phyloP scores from a whole-genome alignment of 169 alveolate species.

The Neospora caninum region DNA sequence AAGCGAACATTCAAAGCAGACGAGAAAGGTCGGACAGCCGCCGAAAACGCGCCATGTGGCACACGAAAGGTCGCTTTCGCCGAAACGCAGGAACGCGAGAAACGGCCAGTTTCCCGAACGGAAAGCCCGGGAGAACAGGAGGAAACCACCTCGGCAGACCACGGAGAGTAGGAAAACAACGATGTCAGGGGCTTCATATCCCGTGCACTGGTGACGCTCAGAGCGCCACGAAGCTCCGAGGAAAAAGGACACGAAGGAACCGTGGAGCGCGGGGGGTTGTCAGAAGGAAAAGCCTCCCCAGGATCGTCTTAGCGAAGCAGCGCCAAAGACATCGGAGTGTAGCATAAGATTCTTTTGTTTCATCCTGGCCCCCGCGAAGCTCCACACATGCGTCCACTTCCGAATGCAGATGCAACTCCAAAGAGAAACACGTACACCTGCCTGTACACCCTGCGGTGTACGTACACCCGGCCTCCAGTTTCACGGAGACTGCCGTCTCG shows the following conservation, averaged over 20 bases:
- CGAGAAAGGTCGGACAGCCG: too few relatives aligned
- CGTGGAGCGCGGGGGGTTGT: background rate
- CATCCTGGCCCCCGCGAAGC: background rate
- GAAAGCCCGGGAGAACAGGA: too few relatives aligned
- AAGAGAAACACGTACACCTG: background rate
- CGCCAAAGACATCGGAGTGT: conserved; percentile 23
- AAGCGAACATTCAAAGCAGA: background rate
- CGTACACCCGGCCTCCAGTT: background rate
- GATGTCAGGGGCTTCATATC: background rate
- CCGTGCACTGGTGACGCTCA: background rate
- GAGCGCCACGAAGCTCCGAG: background rate
- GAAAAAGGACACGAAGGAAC: background rate
- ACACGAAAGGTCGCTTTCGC: too few relatives aligned
- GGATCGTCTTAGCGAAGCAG: background rate
- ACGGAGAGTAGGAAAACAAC: background rate
- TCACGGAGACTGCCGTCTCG: background rate
- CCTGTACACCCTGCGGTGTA: background rate
- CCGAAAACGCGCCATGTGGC: too few relatives aligned
- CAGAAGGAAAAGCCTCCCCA: background rate
- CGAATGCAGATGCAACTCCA: background rate
- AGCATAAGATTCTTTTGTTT: conserved; percentile 25
- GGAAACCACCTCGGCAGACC: too few relatives aligned
- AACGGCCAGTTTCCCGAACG: too few relatives aligned
- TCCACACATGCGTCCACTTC: background rate
- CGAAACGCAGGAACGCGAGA: too few relatives aligned